A percentile compares a stretch with the other conserved stretches of the same genome.
Evolutionary conservation across 2,329 filamentous ascomycete species (phyloP).

Genomic region (Nemania bipapillata): DNA sequence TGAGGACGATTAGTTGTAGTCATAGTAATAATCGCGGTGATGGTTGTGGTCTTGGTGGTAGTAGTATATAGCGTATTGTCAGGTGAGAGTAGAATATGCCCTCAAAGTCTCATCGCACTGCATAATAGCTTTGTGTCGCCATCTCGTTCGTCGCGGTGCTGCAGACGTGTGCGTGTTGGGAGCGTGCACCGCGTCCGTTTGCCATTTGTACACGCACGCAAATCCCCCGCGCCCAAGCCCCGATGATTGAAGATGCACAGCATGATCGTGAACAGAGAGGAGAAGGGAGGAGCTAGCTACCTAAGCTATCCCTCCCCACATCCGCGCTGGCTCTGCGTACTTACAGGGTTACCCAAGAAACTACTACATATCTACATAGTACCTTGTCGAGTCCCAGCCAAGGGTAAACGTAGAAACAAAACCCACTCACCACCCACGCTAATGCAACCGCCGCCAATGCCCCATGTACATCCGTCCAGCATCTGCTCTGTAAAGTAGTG

Average conservation of each 20-base stretch:
- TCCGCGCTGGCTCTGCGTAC: conserved; percentile 42
- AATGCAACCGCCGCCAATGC: conserved; percentile 40
- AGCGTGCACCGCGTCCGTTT: conserved; percentile 9
- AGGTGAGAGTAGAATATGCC: conserved; percentile 28
- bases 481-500: not conserved
- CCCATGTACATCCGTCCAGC: not conserved
- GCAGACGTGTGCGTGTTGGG: conserved; percentile 39
- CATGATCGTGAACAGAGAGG: not conserved
- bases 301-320: conserved; percentile 27
- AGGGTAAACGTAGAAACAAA: conserved; percentile 35
- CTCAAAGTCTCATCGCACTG: conserved; percentile 34
- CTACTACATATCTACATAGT: too few relatives aligned
- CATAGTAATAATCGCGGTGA: too few relatives aligned
- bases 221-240: conserved; percentile 33
- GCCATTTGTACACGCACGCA: conserved; percentile 7
- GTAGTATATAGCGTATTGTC: not conserved
- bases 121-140: conserved; percentile 40
- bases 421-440: conserved; percentile 24
- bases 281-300: not conserved
- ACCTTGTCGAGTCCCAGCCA: too few relatives aligned
- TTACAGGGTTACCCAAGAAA: conserved; percentile 40
- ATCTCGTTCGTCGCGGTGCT: conserved; percentile 45
- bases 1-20: too few relatives aligned
- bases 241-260: conserved; percentile 8
- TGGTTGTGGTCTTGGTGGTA: too few relatives aligned